These are phyloP conservation scores for Besnoitia besnoiti DNA, from an alignment of 169 alveolate species.

Conservation along the genomic window DNA sequence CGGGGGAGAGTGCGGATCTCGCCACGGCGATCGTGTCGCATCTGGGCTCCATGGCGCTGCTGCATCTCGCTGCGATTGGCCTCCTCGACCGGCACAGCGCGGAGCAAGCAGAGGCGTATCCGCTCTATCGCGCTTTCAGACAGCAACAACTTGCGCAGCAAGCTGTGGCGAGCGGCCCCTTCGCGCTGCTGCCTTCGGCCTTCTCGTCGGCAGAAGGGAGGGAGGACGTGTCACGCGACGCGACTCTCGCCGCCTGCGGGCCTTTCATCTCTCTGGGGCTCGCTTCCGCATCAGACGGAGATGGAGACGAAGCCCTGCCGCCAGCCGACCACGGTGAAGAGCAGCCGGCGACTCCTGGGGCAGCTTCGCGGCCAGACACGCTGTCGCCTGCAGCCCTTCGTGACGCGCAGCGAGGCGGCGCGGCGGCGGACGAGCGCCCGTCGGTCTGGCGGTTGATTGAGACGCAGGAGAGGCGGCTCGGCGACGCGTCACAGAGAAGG, in stretches of 20 bases:
- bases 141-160: slow-evolving; percentile 13
- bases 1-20: background rate
- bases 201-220: background rate
- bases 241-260: background rate
- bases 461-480: background rate
- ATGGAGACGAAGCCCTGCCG: background rate
- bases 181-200: background rate
- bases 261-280: slow-evolving; percentile 6
- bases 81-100: slow-evolving; percentile 27
- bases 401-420: background rate
- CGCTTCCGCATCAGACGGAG: background rate
- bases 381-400: no score
- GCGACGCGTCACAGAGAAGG: background rate
- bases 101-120: slow-evolving; percentile 32
- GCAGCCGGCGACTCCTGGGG: no score
- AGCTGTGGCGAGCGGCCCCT: background rate
- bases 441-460: background rate
- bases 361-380: no score
- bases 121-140: background rate
- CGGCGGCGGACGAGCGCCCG: background rate
- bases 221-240: no score
- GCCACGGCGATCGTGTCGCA: background rate
- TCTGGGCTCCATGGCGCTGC: slow-evolving; percentile 20
- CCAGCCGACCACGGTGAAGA: no score
- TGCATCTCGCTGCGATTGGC: slow-evolving; percentile 26